Evolutionary conservation across 1,139 yeast species (phyloP), one percentile per base, ranked within the genome.

Genomic region (Entelexis sorbosivorans): DNA sequence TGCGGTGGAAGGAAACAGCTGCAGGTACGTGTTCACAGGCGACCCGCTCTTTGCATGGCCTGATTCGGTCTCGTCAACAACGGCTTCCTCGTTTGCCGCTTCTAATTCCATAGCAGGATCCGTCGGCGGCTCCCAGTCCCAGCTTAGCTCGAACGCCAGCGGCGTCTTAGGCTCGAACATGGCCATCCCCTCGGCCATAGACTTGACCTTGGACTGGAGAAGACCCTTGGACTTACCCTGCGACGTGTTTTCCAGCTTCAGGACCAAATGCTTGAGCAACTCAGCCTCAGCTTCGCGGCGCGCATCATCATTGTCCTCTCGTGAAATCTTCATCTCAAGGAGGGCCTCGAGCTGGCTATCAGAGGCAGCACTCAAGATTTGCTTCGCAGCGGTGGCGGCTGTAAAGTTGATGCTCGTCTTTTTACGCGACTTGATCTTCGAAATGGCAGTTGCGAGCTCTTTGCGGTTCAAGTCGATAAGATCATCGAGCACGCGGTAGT

Each of bases 141-240:
- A 77, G 59, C 78, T 79, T 14, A 82, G 63, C 47, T 75, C 73
- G 95, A 96, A 91, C 1, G 91, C 87, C 38, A 76, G 69, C 29
- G 75, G 69, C 26, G 81, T 78, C 0, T 74, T 73, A 16, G 81
- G 76, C 39, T 77, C 75, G 14, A 91, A 77, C 28, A 82, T 67
- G 3, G 88, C 78, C 81, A 89, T 77, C 38, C 83, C 95, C 20
- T 78, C 82, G 1, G 80, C 78, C 73, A 79, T 73, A 13, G 76
- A 77, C 48, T 69, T 69, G 4, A 87, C 69, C 40, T 76, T 73
- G 2, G 38, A 6, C 13, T 34, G 51, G 16, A 49, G 19, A 1
- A n/a, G 24, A 2, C 19, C 26, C 22, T 20, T 26, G 7, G 31
- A 31, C 78, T 0, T 73, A 70, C 1, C 70, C 66, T 0, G 44